Evolutionary conservation across 2,329 filamentous ascomycete species (phyloP).

Genomic region (Mariannaea elegans): DNA sequence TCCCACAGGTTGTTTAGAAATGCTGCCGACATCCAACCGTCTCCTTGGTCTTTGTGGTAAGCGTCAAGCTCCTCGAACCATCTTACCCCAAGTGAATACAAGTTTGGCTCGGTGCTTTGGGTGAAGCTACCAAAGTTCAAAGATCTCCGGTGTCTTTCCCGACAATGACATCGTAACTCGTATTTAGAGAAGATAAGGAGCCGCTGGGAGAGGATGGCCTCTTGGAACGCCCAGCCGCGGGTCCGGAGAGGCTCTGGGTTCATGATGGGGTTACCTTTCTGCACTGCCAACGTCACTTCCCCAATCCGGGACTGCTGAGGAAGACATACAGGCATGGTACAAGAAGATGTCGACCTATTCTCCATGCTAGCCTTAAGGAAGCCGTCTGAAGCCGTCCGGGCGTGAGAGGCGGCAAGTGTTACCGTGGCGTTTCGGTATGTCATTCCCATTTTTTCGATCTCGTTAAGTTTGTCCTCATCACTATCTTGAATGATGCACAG

Average conservation of each 20-base stretch:
- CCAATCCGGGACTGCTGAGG: not conserved
- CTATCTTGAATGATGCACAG: conserved; percentile 3
- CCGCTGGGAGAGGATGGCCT: not conserved
- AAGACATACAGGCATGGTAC: not conserved
- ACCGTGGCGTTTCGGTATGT: conserved; percentile 9
- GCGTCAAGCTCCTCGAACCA: not conserved
- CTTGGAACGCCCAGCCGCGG: conserved; percentile 4
- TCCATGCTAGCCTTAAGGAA: conserved; percentile 4
- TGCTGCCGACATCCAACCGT: too few relatives aligned
- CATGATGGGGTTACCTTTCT: not conserved
- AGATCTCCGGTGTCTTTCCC: not conserved
- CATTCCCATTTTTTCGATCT: conserved; percentile 12
- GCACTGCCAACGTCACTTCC: not conserved
- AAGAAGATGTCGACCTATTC: not conserved
- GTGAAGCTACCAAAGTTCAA: not conserved
- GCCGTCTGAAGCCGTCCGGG: conserved; percentile 6
- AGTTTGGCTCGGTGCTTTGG: not conserved
- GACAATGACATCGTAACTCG: not conserved
- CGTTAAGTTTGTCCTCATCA: not conserved
- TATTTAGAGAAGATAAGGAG: conserved; percentile 3
- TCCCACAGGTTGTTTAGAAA: too few relatives aligned
- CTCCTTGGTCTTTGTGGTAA: not conserved
- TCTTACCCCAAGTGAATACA: not conserved
- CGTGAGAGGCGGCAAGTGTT: not conserved
- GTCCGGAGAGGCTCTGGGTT: not conserved